Percentiles rank a stretch among this genome's conserved stretches.
phyloP scores from a whole-genome alignment of 208 protist species.

The Borovskyia barvae region DNA sequence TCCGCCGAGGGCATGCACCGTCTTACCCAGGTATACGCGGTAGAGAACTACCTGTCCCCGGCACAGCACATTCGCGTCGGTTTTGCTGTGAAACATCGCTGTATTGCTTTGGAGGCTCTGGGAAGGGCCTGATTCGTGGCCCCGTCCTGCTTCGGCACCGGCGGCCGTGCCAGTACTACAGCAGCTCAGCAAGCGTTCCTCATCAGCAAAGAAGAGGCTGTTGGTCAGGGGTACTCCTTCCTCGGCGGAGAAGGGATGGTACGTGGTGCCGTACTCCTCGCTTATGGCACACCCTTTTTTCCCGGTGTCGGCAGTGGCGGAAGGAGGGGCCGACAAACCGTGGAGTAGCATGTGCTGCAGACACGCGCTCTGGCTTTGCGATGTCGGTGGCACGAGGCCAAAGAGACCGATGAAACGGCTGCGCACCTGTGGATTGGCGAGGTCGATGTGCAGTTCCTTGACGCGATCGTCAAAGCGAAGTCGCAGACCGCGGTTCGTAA shows the following conservation, averaged over 20 bases:
- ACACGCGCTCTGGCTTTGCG: slow-evolving; percentile 36
- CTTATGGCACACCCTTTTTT: not conserved
- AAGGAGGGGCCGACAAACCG: slow-evolving; percentile 4
- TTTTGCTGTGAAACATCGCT: not conserved
- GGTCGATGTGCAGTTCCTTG: slow-evolving; percentile 67
- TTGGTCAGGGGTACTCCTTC: slow-evolving; percentile 87
- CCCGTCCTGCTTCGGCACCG: not conserved
- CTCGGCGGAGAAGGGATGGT: slow-evolving; percentile 12
- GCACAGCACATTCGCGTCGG: not conserved
- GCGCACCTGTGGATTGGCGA: slow-evolving; percentile 62
- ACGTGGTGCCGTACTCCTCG: not conserved
- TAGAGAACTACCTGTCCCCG: slow-evolving; percentile 28
- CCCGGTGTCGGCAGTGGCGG: slow-evolving; percentile 1
- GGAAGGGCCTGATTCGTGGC: not conserved
- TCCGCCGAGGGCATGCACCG: slow-evolving; percentile 16
- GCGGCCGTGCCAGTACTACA: slow-evolving; percentile 13
- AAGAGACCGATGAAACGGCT: slow-evolving; percentile 85
- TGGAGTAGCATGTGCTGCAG: slow-evolving; percentile 49
- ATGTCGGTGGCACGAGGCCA: slow-evolving; percentile 32
- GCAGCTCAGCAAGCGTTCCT: slow-evolving; percentile 51
- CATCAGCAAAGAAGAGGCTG: slow-evolving; percentile 82
- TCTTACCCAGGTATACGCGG: slow-evolving; percentile 32
- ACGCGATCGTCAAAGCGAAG: slow-evolving; percentile 83
- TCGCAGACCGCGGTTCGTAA: slow-evolving; percentile 78
- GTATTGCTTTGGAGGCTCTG: slow-evolving; percentile 4